Evolutionary conservation across 768 basidiomycete genomes (phyloP), one percentile per base, ranked within the genome.

Genomic region (Gyrodon lividus): DNA sequence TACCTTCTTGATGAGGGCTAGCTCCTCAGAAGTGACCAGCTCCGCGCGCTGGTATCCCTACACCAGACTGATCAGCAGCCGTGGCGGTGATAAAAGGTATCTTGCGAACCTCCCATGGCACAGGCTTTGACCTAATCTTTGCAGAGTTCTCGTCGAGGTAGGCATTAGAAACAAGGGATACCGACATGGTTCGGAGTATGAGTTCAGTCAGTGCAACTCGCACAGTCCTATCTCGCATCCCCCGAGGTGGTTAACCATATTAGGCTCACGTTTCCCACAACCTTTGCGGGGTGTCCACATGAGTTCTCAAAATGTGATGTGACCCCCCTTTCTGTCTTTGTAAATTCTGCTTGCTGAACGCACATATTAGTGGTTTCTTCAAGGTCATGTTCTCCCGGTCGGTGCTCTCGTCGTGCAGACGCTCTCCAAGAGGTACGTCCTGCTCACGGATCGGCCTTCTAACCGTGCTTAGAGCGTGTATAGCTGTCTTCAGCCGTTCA

Each of bases 41-140:
- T 86, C 92, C 40, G 92, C 94, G 59, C 96, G 86, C 73, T 97
- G 94, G 74, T 98, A 97, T 54, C 89, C 93, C 94, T 98, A 59
- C 59, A 44, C 24, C 33, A 43, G 28, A 45, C 52, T 62, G 40
- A 68, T 63, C 4, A 46, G 46, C 35, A 16, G 28, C 14, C 10
- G 26, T 3, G 13, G 38, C 17, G 16, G 9, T 5, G 6, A 16
- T 1, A 5, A 19, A 4, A 20, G 12, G 17, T 2, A 31, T 5
- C 3, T 9, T 5, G 38, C 75, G 52, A 51, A 96, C 96, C 86
- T 97, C 94, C 96, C 96, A 98, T 57, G 94, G 94, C 9, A 97
- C 92, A 1, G 87, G 85, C 69, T 95, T 97, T 7, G 87, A 80
- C 60, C 88, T 80, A 55, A 95, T 92, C 77, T 96, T 95, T 46